phyloP scores from a whole-genome alignment of 768 basidiomycete species.

The Hypsizygus marmoreus region DNA sequence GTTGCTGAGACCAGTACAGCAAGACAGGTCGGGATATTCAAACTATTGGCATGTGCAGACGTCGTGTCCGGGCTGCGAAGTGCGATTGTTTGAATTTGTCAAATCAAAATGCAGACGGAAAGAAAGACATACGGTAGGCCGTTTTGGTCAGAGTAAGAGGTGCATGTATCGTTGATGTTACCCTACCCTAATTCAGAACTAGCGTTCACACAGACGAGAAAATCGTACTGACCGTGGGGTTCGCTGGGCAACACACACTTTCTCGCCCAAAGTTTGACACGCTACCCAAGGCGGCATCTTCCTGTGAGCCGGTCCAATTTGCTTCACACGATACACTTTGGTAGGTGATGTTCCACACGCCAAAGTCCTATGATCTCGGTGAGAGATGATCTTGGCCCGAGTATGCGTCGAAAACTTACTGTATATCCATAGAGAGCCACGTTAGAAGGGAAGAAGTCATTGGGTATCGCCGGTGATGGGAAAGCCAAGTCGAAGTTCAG shows the following conservation, averaged over 20 bases:
- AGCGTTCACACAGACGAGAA: not conserved
- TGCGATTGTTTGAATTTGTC: not conserved
- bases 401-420: constrained; percentile 18
- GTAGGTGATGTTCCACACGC: constrained; percentile 84
- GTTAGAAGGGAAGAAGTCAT: constrained; percentile 76
- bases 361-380: constrained; percentile 66
- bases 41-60: constrained; percentile 20
- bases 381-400: not conserved
- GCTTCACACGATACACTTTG: constrained; percentile 59
- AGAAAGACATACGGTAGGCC: constrained; percentile 57
- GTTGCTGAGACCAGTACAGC: too few relatives aligned
- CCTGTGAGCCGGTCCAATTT: constrained; percentile 64
- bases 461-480: constrained; percentile 70
- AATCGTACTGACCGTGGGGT: constrained; percentile 54
- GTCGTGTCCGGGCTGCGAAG: constrained; percentile 40
- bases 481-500: constrained; percentile 85
- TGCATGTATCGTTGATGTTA: constrained; percentile 54
- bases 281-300: constrained; percentile 67
- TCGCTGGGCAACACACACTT: constrained; percentile 71
- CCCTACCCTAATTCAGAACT: constrained; percentile 27
- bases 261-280: constrained; percentile 54
- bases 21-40: constrained; percentile 1
- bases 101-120: not conserved
- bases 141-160: constrained; percentile 70
- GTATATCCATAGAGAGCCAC: constrained; percentile 62